A percentile compares a stretch with the other conserved stretches of the same genome.
phyloP scores from a whole-genome alignment of 1,139 yeast species.

The Saccharomyces hybrid region DNA sequence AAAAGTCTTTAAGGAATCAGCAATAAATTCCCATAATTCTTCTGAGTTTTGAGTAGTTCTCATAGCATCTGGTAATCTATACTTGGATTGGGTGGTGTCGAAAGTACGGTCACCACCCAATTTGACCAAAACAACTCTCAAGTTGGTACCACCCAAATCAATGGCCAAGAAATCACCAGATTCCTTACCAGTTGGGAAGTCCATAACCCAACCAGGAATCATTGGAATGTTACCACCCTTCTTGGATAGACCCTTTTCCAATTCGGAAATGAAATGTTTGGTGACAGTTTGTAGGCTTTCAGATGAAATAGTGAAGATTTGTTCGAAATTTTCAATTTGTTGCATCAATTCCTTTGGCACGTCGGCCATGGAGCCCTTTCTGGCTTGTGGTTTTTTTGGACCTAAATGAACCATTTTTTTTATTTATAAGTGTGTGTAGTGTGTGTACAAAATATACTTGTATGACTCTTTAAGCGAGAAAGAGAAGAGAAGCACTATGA shows the following conservation, averaged over 20 bases:
- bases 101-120: constrained; percentile 72
- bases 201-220: constrained; percentile 96
- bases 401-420: constrained; percentile 68
- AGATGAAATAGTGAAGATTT: constrained; percentile 53
- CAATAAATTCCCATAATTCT: constrained; percentile 77
- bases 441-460: background rate
- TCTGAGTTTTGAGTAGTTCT: constrained; percentile 68
- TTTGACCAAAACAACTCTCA: constrained; percentile 78
- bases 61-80: constrained; percentile 60
- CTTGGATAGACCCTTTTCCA: constrained; percentile 69
- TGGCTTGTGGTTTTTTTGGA: constrained; percentile 73
- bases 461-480: background rate
- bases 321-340: constrained; percentile 52
- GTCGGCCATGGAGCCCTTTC: constrained; percentile 72
- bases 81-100: constrained; percentile 77
- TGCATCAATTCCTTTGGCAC: constrained; percentile 58
- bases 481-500: background rate
- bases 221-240: constrained; percentile 82
- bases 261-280: constrained; percentile 60
- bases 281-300: constrained; percentile 57
- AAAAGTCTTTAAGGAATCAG: constrained; percentile 62
- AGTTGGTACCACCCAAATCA: constrained; percentile 92
- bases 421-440: background rate
- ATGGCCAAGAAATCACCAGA: constrained; percentile 84
- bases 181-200: constrained; percentile 85